Percentiles rank a stretch among this genome's conserved stretches.
Conservation (phyloP, 2,329 filamentous ascomycete species). For the Ophiobolus disseminans region DNA sequence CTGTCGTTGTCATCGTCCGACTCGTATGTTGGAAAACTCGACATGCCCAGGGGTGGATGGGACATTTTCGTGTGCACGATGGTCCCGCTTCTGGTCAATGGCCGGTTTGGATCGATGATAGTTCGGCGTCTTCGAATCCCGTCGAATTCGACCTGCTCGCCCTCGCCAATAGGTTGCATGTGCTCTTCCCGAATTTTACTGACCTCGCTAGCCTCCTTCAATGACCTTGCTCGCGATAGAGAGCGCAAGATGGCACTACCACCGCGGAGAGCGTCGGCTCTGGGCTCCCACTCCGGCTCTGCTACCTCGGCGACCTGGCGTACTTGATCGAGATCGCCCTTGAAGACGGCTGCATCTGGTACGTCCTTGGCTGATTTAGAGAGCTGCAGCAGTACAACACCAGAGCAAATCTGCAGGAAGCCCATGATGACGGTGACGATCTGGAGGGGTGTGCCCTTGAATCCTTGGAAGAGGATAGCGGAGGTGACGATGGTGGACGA, state of each 20-base stretch:
- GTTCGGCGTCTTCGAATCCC: slow-evolving; percentile 79
- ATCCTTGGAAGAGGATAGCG: slow-evolving; percentile 88
- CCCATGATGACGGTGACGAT: slow-evolving; percentile 92
- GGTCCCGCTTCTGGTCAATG: slow-evolving; percentile 40
- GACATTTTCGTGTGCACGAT: slow-evolving; percentile 57
- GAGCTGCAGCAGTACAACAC: slow-evolving; percentile 91
- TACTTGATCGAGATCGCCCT: slow-evolving; percentile 91
- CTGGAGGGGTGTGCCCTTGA: slow-evolving; percentile 81
- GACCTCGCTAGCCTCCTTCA: slow-evolving; percentile 80
- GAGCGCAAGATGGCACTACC: slow-evolving; percentile 85
- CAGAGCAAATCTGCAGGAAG: slow-evolving; percentile 91
- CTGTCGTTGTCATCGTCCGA: slow-evolving; percentile 45
- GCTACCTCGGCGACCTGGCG: slow-evolving; percentile 94
- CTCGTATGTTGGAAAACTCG: slow-evolving; percentile 75
- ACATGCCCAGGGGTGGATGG: slow-evolving; percentile 87
- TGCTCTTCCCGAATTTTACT: slow-evolving; percentile 81
- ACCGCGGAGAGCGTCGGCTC: slow-evolving; percentile 94
- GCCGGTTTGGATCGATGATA: slow-evolving; percentile 54
- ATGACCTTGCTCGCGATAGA: slow-evolving; percentile 76
- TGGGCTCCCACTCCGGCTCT: slow-evolving; percentile 94
- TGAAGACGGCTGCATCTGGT: slow-evolving; percentile 89
- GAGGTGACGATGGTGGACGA: slow-evolving; percentile 94
- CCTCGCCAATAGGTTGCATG: slow-evolving; percentile 78
- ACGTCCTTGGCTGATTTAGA: slow-evolving; percentile 98
- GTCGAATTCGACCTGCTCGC: slow-evolving; percentile 88